Conservation (phyloP, 441 rosid species). For the Hura crepitans region DNA sequence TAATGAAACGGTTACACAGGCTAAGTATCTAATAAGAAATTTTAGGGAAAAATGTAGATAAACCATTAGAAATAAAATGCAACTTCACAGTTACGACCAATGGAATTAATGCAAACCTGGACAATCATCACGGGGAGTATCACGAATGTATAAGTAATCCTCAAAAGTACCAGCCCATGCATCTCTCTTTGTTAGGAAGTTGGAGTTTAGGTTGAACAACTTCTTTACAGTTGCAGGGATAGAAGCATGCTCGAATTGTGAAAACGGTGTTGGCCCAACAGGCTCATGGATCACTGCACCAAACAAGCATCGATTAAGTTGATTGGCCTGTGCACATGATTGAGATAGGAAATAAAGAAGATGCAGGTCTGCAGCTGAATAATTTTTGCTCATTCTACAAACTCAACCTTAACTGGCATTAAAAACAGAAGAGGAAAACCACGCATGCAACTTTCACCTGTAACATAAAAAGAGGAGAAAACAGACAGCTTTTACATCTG, state of each 20-base stretch:
- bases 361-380: not conserved
- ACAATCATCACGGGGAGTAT: constrained; percentile 83
- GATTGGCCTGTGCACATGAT: not conserved
- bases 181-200: constrained; percentile 89
- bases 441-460: not conserved
- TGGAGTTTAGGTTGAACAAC: constrained; percentile 70
- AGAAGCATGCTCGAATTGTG: constrained; percentile 83
- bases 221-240: constrained; percentile 82
- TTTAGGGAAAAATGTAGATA: not conserved
- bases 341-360: not conserved
- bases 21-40: not conserved
- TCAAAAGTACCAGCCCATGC: constrained; percentile 98
- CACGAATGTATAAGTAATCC: constrained; percentile 53
- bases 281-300: constrained; percentile 35
- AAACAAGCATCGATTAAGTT: not conserved
- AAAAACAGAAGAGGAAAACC: not conserved
- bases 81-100: not conserved
- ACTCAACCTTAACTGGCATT: not conserved
- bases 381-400: not conserved
- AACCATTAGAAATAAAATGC: not conserved
- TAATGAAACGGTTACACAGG: no score
- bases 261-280: constrained; percentile 39
- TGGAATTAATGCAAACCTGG: constrained; percentile 53
- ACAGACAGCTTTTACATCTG: no score
- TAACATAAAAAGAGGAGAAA: no score